Percentiles rank a stretch among this genome's conserved stretches.
Evolutionary conservation across 768 basidiomycete genomes (phyloP).

Genomic region (Boletus barrowsii): DNA sequence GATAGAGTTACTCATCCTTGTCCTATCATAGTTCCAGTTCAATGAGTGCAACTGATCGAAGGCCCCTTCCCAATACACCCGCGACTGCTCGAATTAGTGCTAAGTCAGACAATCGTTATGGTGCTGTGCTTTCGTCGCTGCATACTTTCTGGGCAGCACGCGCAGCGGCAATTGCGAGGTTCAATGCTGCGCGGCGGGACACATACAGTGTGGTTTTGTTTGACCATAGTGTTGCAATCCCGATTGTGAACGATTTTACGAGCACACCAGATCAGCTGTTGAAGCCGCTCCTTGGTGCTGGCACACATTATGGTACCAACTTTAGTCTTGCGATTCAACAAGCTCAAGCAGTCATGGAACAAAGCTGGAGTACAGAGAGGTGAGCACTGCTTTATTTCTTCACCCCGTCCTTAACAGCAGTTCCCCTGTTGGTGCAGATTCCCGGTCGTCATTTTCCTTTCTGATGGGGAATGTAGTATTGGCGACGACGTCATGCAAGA

Average conservation of each 20-base stretch:
- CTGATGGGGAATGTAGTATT: slow-evolving; percentile 48
- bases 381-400: slow-evolving; percentile 3
- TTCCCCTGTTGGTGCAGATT: slow-evolving; percentile 1
- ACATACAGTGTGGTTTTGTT: slow-evolving; percentile 58
- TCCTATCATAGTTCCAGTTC: slow-evolving; percentile 44
- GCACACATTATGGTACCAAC: slow-evolving; percentile 40
- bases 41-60: slow-evolving; percentile 41
- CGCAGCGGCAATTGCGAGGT: slow-evolving; percentile 32
- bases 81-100: slow-evolving; percentile 35
- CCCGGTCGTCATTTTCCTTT: slow-evolving; percentile 34
- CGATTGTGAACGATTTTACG: slow-evolving; percentile 44
- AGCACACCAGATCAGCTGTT: slow-evolving; percentile 47
- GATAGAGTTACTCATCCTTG: background rate
- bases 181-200: slow-evolving; percentile 40
- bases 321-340: slow-evolving; percentile 39
- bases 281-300: slow-evolving; percentile 32
- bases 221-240: slow-evolving; percentile 17
- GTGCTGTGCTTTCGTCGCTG: slow-evolving; percentile 56
- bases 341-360: slow-evolving; percentile 39
- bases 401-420: background rate
- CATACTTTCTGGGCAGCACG: slow-evolving; percentile 57
- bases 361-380: slow-evolving; percentile 52
- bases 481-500: slow-evolving; percentile 37
- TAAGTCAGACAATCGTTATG: slow-evolving; percentile 47
- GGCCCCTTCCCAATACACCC: slow-evolving; percentile 45